Base-by-base conservation (phyloP, 1,284 basidiomycete genomes). In the Moesziomyces parantarcticus region DNA sequence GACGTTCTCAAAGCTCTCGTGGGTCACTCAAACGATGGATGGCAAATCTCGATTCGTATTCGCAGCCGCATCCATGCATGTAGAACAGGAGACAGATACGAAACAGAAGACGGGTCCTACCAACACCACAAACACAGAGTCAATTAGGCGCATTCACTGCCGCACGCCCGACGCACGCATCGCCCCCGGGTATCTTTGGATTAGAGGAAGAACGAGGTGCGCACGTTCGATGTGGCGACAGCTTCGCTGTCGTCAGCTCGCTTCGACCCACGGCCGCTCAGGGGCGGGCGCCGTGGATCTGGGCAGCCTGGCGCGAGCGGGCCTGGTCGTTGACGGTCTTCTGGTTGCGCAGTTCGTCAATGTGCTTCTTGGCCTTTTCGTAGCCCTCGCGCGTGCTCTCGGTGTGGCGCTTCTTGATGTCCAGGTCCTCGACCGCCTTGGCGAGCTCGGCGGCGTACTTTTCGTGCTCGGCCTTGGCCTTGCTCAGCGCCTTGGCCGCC, bases 381-480 rank as follows among this genome's bases (percentile, higher is more conserved):
- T 72, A 78, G 18, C 63, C 59, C 14, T 59, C 54, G 10, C 53
- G 39, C 20, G 77, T 80, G 25, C 56, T 58, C 51, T 61, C 51
- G 29, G 75, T 78, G 70, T 80, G 78, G 43, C 53, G 46, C 74
- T 78, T 78, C 71, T 80, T 80, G 65, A 80, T 78, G 40, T 80
- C 75, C n/a, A 78, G 60, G 21, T 80, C 75, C 56, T 80, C 75
- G 14, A 66, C 48, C 14, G 78, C 75, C 58, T 80, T 80, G 41
- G 69, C 47, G 6, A 80, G 64, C 3, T 70, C 75, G 25, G 77
- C 72, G 20, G 65, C 58, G 29, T 60, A 48, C 75, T 80, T 78
- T 26, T 80, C 75, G 50, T 78, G 58, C 44, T 67, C 67, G 49
- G 65, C 65, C 50, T 78, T 75, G 41, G 65, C 74, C 59, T 70